A percentile compares a stretch with the other conserved stretches of the same genome.
Evolutionary conservation across 1,284 basidiomycete genomes (phyloP).

Genomic region (Austroboletus olivaceoglutinosus): DNA sequence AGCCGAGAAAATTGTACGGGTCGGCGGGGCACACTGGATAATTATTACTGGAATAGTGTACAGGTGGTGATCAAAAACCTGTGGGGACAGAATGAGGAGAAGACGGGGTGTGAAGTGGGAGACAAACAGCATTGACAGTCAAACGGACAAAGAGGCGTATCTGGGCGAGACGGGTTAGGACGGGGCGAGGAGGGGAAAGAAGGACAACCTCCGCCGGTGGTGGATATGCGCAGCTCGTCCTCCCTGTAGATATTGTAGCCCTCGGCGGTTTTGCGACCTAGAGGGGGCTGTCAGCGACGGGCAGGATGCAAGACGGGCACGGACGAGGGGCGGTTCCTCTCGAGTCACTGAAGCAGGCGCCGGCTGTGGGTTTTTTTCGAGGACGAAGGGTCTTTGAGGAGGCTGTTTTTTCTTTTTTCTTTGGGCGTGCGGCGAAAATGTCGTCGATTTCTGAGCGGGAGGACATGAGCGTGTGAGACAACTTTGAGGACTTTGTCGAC

Average conservation of each 20-base stretch:
- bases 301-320: slow-evolving; percentile 32
- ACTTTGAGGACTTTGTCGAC: slow-evolving; percentile 10
- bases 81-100: slow-evolving; percentile 3
- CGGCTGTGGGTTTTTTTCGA: slow-evolving; percentile 36
- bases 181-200: slow-evolving; percentile 5
- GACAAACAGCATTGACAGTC: slow-evolving; percentile 82
- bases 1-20: slow-evolving; percentile 37
- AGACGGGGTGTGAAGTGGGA: neutral
- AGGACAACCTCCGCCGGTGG: slow-evolving; percentile 67
- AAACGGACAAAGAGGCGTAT: slow-evolving; percentile 74
- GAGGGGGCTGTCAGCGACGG: slow-evolving; percentile 9
- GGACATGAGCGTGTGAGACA: slow-evolving; percentile 22
- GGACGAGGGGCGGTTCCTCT: slow-evolving; percentile 70
- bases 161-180: slow-evolving; percentile 36
- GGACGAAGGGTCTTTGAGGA: slow-evolving; percentile 9
- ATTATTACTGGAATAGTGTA: neutral
- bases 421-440: slow-evolving; percentile 58
- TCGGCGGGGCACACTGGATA: neutral
- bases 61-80: slow-evolving; percentile 44
- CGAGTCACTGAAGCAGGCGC: slow-evolving; percentile 71
- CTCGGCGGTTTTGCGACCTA: slow-evolving; percentile 82
- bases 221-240: slow-evolving; percentile 75
- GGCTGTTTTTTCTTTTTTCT: slow-evolving; percentile 38
- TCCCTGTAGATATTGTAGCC: slow-evolving; percentile 85
- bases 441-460: slow-evolving; percentile 73